These are phyloP conservation scores for Xanthoconium stramineum DNA, from an alignment of 768 basidiomycete species.

Conservation along the genomic window DNA sequence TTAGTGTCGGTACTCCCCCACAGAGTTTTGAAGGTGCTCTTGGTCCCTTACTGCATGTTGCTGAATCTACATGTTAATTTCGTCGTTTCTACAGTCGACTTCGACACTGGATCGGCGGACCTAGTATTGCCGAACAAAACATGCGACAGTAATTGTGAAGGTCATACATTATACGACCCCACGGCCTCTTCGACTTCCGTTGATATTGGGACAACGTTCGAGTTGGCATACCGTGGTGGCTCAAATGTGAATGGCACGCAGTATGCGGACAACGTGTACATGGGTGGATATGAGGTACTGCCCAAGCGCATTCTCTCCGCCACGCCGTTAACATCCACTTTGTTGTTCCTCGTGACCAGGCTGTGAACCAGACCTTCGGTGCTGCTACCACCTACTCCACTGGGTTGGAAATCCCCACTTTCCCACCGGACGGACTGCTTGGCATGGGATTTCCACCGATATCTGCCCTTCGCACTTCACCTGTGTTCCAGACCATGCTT, in stretches of 20 bases:
- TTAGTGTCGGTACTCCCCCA: conserved; percentile 48
- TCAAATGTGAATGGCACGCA: conserved; percentile 36
- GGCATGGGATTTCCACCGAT: conserved; percentile 42
- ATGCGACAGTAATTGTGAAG: conserved; percentile 31
- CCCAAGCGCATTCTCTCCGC: conserved; percentile 10
- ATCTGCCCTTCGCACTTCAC: conserved; percentile 33
- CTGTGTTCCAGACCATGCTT: conserved; percentile 46
- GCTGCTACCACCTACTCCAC: conserved; percentile 39
- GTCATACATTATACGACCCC: conserved; percentile 32
- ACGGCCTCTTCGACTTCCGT: conserved; percentile 31
- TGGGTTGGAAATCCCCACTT: conserved; percentile 24
- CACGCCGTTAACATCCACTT: not conserved
- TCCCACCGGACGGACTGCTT: conserved; percentile 40
- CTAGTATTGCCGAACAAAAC: conserved; percentile 37
- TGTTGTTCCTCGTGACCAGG: conserved; percentile 19
- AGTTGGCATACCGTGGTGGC: conserved; percentile 38
- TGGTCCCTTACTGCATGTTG: not conserved
- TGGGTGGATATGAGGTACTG: conserved; percentile 36
- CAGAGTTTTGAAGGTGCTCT: conserved; percentile 38
- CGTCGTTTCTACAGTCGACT: conserved; percentile 38
- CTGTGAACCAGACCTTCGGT: conserved; percentile 41
- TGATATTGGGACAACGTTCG: conserved; percentile 26
- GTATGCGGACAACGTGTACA: conserved; percentile 42
- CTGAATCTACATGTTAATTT: not conserved
- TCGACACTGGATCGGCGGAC: conserved; percentile 54